Percentiles rank a stretch among this genome's conserved stretches.
Conservation (phyloP, 352 stramenopile genomes). For the Phytophthora kernoviae region DNA sequence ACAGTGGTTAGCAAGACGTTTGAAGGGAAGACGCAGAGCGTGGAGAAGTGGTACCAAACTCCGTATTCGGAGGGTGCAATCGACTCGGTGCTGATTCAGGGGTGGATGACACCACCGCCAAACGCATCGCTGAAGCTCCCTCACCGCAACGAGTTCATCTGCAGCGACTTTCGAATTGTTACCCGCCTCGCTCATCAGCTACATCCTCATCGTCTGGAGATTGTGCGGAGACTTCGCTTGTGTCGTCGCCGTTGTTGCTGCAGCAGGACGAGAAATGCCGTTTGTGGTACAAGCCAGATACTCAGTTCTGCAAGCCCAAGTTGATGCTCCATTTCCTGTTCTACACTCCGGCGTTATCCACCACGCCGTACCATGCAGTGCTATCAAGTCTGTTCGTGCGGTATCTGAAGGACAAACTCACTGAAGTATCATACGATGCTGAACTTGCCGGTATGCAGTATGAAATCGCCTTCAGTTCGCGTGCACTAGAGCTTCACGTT, state of each 20-base stretch:
- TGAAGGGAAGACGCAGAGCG: slow-evolving; percentile 44
- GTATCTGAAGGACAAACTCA: slow-evolving; percentile 85
- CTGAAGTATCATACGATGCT: slow-evolving; percentile 80
- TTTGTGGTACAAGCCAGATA: slow-evolving; percentile 89
- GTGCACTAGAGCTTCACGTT: slow-evolving; percentile 80
- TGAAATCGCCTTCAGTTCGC: slow-evolving; percentile 63
- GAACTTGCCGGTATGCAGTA: slow-evolving; percentile 83
- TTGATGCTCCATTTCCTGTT: slow-evolving; percentile 86
- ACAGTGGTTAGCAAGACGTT: slow-evolving; percentile 77
- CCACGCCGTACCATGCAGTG: slow-evolving; percentile 68
- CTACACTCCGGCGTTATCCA: slow-evolving; percentile 59
- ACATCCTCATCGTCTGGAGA: slow-evolving; percentile 38
- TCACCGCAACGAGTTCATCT: slow-evolving; percentile 79
- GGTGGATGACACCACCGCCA: slow-evolving; percentile 38
- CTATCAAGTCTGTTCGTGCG: slow-evolving; percentile 77
- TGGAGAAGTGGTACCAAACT: slow-evolving; percentile 77
- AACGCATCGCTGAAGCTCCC: slow-evolving; percentile 55
- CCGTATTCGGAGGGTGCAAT: slow-evolving; percentile 56
- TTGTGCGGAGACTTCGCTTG: slow-evolving; percentile 1
- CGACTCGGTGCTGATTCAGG: slow-evolving; percentile 33
- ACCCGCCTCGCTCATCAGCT: slow-evolving; percentile 29
- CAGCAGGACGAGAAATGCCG: slow-evolving; percentile 55
- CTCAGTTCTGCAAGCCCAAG: slow-evolving; percentile 92
- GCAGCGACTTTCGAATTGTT: slow-evolving; percentile 72
- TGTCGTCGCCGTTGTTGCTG: slow-evolving; percentile 39